These are phyloP conservation scores for Adansonia madagascariensis DNA, from an alignment of 441 rosid species.

Conservation along the genomic window DNA sequence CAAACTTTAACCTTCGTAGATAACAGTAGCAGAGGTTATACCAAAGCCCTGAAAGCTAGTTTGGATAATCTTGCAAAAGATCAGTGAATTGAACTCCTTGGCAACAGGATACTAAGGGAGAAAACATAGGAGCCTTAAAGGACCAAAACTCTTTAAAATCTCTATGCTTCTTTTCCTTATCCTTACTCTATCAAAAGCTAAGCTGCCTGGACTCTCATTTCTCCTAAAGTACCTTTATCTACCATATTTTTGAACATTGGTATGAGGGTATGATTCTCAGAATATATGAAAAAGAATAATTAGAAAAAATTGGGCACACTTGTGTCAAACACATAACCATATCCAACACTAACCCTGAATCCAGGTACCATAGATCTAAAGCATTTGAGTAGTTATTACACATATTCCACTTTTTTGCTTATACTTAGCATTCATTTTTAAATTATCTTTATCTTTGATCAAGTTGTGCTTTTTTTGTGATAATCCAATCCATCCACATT, in stretches of 20 bases:
- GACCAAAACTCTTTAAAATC: constrained; percentile 12
- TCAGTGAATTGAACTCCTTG: neutral
- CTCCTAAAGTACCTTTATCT: neutral
- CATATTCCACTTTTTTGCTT: neutral
- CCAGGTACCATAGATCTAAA: neutral
- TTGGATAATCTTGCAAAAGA: neutral
- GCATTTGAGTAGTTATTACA: neutral
- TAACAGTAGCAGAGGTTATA: neutral
- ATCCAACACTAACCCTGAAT: neutral
- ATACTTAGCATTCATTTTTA: constrained; percentile 4
- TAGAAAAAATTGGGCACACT: neutral
- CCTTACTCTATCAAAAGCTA: neutral
- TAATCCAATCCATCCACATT: neutral
- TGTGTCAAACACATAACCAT: neutral
- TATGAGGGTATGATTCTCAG: neutral
- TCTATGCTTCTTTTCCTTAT: neutral
- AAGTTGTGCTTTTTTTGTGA: neutral
- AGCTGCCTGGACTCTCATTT: neutral
- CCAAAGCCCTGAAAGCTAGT: neutral
- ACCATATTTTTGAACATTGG: neutral
- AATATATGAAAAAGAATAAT: neutral
- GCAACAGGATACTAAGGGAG: neutral
- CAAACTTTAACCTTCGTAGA: neutral
- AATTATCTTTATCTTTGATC: neutral
- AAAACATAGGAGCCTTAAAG: neutral